phyloP scores from a whole-genome alignment of 148 eudicot species.

The Cornus suecica region DNA sequence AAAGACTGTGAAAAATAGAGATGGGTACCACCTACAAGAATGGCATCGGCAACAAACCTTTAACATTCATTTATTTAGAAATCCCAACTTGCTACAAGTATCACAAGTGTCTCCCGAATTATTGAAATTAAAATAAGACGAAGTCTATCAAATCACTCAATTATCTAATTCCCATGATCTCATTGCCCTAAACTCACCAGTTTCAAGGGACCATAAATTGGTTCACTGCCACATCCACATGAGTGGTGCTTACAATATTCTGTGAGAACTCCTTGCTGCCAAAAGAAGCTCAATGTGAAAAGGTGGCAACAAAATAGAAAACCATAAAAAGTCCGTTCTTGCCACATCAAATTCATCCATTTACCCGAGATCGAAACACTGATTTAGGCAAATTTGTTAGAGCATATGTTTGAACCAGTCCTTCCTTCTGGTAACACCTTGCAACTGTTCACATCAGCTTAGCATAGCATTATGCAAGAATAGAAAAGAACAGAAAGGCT shows the following conservation, averaged over 20 bases:
- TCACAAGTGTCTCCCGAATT: neutral
- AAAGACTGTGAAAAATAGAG: slow-evolving; percentile 43
- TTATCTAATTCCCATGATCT: neutral
- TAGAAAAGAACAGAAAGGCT: neutral
- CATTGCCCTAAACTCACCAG: slow-evolving; percentile 43
- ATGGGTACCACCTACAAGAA: slow-evolving; percentile 69
- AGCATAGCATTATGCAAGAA: slow-evolving; percentile 18
- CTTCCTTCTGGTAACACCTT: slow-evolving; percentile 66
- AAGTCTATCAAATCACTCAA: neutral
- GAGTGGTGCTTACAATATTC: slow-evolving; percentile 75
- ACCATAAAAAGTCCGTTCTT: neutral
- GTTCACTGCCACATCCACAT: slow-evolving; percentile 37
- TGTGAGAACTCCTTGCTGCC: slow-evolving; percentile 52
- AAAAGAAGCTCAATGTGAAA: slow-evolving; percentile 16
- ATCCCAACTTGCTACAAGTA: neutral
- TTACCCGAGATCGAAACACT: slow-evolving; percentile 49
- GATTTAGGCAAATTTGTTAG: slow-evolving; percentile 45
- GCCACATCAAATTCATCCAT: slow-evolving; percentile 12
- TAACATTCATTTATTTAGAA: neutral
- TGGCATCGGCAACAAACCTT: neutral
- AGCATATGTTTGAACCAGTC: slow-evolving; percentile 72
- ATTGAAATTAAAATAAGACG: neutral
- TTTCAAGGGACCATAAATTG: slow-evolving; percentile 28
- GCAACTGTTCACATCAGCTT: slow-evolving; percentile 38
- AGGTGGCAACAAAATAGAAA: slow-evolving; percentile 7